Conservation (phyloP, 1,284 basidiomycete species). For the Fomitopsis schrenkii region DNA sequence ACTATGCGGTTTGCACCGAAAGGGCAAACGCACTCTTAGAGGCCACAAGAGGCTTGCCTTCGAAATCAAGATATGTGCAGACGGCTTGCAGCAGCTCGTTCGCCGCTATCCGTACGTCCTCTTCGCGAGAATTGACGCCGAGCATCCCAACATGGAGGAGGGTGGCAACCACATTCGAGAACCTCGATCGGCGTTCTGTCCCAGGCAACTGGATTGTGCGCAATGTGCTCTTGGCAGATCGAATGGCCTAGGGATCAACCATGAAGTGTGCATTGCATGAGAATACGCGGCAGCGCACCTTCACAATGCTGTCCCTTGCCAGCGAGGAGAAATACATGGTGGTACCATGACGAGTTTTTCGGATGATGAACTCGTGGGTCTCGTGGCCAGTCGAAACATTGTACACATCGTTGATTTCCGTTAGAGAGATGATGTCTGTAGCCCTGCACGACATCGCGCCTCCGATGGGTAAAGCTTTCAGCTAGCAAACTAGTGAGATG, state of each 20-base stretch:
- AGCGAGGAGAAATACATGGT: conserved; percentile 70
- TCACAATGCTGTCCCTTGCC: conserved; percentile 70
- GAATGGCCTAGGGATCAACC: conserved; percentile 45
- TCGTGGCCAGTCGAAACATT: conserved; percentile 74
- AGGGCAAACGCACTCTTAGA: conserved; percentile 50
- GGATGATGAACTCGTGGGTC: conserved; percentile 77
- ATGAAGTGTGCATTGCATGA: background rate
- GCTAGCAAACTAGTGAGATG: conserved; percentile 31
- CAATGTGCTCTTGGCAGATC: conserved; percentile 65
- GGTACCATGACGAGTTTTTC: conserved; percentile 63
- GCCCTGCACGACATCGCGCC: conserved; percentile 64
- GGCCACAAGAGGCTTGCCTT: conserved; percentile 63
- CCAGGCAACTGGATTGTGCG: conserved; percentile 53
- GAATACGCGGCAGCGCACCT: conserved; percentile 38
- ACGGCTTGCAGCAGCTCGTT: conserved; percentile 78
- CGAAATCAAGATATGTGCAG: conserved; percentile 74
- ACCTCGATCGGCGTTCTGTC: conserved; percentile 67
- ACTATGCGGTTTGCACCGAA: background rate
- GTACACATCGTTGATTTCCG: conserved; percentile 83
- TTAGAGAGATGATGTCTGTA: conserved; percentile 74
- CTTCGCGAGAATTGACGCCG: conserved; percentile 68
- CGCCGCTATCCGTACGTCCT: conserved; percentile 72
- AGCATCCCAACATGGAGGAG: conserved; percentile 80
- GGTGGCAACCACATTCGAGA: conserved; percentile 81
- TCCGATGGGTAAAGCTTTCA: conserved; percentile 61